Evolutionary conservation across 495 filamentous ascomycete species (phyloP).

Genomic region (Penicillium mononematosum): DNA sequence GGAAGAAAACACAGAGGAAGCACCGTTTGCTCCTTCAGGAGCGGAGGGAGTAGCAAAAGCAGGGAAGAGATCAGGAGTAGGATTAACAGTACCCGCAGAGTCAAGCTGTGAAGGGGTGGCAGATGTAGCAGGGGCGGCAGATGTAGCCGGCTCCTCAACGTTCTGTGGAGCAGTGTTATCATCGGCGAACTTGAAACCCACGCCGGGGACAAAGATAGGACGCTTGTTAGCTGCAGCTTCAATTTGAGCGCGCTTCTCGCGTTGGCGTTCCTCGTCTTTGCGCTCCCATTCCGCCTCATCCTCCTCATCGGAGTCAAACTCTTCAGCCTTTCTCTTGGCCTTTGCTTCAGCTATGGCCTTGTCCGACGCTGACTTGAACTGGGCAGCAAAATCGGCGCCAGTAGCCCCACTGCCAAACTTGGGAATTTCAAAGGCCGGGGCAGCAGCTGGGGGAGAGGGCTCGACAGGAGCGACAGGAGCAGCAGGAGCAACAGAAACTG

Average conservation of each 20-base stretch:
- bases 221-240: constrained; percentile 33
- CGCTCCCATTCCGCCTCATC: constrained; percentile 52
- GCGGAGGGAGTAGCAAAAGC: background rate
- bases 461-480: background rate
- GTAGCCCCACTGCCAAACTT: constrained; percentile 6
- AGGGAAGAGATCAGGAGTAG: background rate
- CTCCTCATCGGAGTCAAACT: constrained; percentile 56
- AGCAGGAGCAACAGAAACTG: background rate
- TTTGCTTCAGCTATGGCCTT: constrained; percentile 41
- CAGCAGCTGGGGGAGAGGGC: background rate
- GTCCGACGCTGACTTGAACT: constrained; percentile 39
- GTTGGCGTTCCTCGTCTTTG: constrained; percentile 46
- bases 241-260: constrained; percentile 41
- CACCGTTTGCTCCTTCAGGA: background rate
- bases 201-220: constrained; percentile 41
- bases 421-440: background rate
- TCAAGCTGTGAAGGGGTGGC: background rate
- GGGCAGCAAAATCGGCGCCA: constrained; percentile 35
- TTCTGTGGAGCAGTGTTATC: constrained; percentile 13
- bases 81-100: no score
- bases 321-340: constrained; percentile 54
- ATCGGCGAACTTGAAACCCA: constrained; percentile 40
- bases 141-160: constrained; percentile 9
- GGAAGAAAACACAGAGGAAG: background rate
- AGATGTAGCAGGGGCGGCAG: background rate